Percentiles rank a stretch among this genome's conserved stretches.
phyloP scores from a whole-genome alignment of 2,329 filamentous ascomycete genomes.

The Diaporthe sp. region DNA sequence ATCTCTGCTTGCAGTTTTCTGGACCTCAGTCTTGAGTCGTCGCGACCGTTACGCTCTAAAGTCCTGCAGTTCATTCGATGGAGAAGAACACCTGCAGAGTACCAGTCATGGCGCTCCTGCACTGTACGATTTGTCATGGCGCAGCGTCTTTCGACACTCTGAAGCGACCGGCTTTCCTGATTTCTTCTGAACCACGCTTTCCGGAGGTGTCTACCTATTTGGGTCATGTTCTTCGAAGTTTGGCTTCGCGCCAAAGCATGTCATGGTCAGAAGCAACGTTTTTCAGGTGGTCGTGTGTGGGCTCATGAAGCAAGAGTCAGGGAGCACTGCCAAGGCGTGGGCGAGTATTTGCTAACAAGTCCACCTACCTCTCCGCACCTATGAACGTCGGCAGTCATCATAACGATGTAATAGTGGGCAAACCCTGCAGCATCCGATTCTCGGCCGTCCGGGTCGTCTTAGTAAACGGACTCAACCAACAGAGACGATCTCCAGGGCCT shows the following conservation, averaged over 20 bases:
- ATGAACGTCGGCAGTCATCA: slow-evolving; percentile 5
- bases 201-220: neutral
- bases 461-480: neutral
- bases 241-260: neutral
- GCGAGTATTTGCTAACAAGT: neutral
- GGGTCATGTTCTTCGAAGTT: neutral
- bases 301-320: neutral
- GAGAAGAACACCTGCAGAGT: neutral
- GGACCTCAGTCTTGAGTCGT: neutral
- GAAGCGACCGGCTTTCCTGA: neutral
- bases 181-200: neutral
- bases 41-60: neutral
- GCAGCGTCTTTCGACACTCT: neutral
- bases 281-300: neutral
- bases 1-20: neutral
- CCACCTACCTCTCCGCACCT: neutral
- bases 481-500: slow-evolving; percentile 2
- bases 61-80: neutral
- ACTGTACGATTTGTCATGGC: neutral
- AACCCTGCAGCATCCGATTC: neutral
- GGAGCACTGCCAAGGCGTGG: neutral
- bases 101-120: neutral
- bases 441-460: neutral
- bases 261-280: neutral
- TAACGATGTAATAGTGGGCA: slow-evolving; percentile 18